Evolutionary conservation across 495 filamentous ascomycete genomes (phyloP).

Genomic region (Hyaloscypha bicolor): DNA sequence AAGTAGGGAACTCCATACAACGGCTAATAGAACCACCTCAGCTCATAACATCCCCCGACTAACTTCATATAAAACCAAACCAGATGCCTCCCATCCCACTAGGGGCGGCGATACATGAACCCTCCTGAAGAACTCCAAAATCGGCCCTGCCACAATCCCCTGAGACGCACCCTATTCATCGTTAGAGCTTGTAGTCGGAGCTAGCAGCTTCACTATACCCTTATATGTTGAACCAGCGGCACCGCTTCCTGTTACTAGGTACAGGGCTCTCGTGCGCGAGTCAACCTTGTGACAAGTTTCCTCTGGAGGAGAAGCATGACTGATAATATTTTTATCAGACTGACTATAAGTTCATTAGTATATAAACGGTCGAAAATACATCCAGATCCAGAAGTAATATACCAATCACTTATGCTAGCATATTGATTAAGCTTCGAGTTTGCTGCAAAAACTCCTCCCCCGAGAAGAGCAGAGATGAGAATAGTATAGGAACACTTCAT

Average conservation of each 20-base stretch:
- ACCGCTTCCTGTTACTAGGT: conserved; percentile 6
- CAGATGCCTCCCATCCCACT: not conserved
- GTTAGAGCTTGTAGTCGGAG: not conserved
- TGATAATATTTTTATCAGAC: not conserved
- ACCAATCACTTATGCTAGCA: conserved; percentile 6
- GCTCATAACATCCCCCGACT: conserved; percentile 3
- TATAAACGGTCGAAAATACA: conserved; percentile 2
- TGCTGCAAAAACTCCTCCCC: conserved; percentile 7
- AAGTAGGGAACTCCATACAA: no score
- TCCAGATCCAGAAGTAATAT: conserved; percentile 4
- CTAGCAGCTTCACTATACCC: not conserved
- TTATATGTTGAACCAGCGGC: not conserved
- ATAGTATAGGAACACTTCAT: conserved; percentile 8
- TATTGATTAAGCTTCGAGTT: conserved; percentile 7
- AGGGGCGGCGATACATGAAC: conserved; percentile 8
- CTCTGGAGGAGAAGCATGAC: not conserved
- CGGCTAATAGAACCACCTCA: no score
- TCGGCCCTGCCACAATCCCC: not conserved
- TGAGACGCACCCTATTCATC: not conserved
- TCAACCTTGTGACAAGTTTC: conserved; percentile 1
- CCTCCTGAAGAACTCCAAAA: not conserved
- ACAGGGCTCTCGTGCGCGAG: conserved; percentile 6
- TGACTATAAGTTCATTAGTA: conserved; percentile 9
- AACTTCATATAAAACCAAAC: not conserved
- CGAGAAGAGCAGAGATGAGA: not conserved